phyloP scores from a whole-genome alignment of 345 rosid species.

The Angophora floribunda region DNA sequence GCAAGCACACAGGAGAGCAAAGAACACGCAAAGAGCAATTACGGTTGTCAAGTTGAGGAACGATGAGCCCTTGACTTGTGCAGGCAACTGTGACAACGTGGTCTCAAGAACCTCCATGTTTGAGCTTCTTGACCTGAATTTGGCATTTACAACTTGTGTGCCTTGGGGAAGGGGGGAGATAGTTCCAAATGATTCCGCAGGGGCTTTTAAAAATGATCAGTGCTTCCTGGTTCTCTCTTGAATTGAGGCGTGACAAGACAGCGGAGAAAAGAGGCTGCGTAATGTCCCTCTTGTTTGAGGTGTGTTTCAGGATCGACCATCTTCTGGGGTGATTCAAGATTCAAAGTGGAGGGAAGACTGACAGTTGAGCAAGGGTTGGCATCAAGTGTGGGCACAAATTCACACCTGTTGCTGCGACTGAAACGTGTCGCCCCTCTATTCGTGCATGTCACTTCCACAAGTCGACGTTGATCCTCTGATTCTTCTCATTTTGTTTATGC shows the following conservation, averaged over 20 bases:
- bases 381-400: background rate
- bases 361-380: conserved; percentile 2
- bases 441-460: background rate
- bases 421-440: background rate
- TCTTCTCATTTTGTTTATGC: background rate
- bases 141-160: background rate
- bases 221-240: background rate
- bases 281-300: background rate
- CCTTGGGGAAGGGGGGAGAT: background rate
- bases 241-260: background rate
- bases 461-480: background rate
- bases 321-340: background rate
- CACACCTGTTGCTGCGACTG: background rate
- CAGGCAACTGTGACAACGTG: background rate
- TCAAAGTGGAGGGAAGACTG: conserved; percentile 29
- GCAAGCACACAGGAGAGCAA: conserved; percentile 53
- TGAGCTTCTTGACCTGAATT: background rate
- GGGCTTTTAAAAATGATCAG: background rate
- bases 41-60: conserved; percentile 21
- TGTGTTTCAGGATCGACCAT: background rate
- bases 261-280: no score
- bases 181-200: background rate
- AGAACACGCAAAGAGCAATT: conserved; percentile 45
- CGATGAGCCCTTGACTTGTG: conserved; percentile 2
- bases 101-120: conserved; percentile 26